These are phyloP conservation scores for Gamarada debralockiae DNA, from an alignment of 495 filamentous ascomycete genomes.

Conservation along the genomic window DNA sequence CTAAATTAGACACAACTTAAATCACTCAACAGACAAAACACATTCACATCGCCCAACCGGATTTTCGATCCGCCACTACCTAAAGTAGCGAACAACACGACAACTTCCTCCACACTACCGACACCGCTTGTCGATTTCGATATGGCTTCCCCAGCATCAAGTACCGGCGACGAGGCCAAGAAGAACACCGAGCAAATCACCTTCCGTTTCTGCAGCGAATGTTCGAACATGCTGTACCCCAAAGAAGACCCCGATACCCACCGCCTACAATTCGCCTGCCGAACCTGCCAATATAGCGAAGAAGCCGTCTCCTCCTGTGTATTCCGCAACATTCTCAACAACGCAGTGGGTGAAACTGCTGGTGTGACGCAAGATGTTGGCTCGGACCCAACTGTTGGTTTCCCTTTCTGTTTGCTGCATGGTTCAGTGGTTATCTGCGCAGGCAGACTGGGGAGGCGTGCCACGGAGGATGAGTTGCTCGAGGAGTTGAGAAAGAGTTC, in stretches of 20 bases:
- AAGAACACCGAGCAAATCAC: constrained; percentile 72
- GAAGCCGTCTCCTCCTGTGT: constrained; percentile 80
- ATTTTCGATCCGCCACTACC: neutral
- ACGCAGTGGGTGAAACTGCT: constrained; percentile 87
- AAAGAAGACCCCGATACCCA: constrained; percentile 72
- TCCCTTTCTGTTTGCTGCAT: constrained; percentile 32
- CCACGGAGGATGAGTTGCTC: constrained; percentile 7
- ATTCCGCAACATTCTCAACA: constrained; percentile 87
- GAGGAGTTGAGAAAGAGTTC: constrained; percentile 3
- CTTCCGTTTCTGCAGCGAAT: constrained; percentile 95
- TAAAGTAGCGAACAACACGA: neutral
- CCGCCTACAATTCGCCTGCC: constrained; percentile 61
- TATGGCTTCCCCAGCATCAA: constrained; percentile 61
- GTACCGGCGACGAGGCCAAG: constrained; percentile 48
- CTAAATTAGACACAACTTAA: too few species aligned
- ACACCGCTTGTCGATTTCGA: neutral
- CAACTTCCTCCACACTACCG: too few species aligned
- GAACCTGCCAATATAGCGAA: constrained; percentile 87
- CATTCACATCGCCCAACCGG: neutral
- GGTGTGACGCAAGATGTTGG: constrained; percentile 96
- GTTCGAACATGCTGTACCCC: constrained; percentile 96
- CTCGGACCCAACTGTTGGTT: constrained; percentile 95
- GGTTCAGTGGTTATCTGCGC: constrained; percentile 23
- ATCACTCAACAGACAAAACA: neutral
- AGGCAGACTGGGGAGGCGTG: constrained; percentile 6